Percentiles rank a stretch among this genome's conserved stretches.
phyloP scores from a whole-genome alignment of 2,329 filamentous ascomycete species.

The Cordyceps fumosorosea region DNA sequence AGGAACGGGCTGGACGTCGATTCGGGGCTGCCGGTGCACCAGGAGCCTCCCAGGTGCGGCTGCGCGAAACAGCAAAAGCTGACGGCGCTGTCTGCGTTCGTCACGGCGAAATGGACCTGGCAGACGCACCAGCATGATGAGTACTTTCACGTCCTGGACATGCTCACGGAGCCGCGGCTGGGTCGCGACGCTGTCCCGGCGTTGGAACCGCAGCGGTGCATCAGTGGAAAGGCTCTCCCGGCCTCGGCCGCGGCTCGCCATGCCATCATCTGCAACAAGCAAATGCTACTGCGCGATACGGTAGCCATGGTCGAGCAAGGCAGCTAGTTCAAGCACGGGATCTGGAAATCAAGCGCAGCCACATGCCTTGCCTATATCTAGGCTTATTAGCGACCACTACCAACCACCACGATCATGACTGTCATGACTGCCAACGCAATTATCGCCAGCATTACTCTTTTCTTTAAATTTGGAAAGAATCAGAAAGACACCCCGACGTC shows the following conservation, averaged over 20 bases:
- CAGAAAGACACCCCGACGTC: too few relatives aligned
- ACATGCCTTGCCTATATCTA: too few relatives aligned
- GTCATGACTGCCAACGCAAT: too few relatives aligned
- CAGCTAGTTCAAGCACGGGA: too few relatives aligned
- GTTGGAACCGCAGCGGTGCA: not conserved
- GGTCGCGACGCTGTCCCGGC: not conserved
- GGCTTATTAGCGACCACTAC: too few relatives aligned
- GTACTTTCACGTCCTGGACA: not conserved
- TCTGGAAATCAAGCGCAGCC: too few relatives aligned
- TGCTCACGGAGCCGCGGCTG: not conserved
- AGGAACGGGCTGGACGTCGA: not conserved
- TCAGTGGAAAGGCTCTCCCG: not conserved
- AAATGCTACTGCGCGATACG: not conserved
- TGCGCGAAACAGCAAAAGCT: not conserved
- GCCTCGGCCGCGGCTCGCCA: not conserved
- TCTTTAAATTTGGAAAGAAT: not conserved
- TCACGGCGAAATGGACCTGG: not conserved
- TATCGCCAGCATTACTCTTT: too few relatives aligned
- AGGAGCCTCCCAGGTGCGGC: not conserved
- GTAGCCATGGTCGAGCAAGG: not conserved
- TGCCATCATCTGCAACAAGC: slow-evolving; percentile 2
- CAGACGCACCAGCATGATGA: not conserved
- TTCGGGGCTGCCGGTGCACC: not conserved
- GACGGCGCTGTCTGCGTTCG: not conserved
- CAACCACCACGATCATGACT: too few relatives aligned